Conservation (phyloP, 2,329 filamentous ascomycete genomes). For the Emericellopsis cladophorae region DNA sequence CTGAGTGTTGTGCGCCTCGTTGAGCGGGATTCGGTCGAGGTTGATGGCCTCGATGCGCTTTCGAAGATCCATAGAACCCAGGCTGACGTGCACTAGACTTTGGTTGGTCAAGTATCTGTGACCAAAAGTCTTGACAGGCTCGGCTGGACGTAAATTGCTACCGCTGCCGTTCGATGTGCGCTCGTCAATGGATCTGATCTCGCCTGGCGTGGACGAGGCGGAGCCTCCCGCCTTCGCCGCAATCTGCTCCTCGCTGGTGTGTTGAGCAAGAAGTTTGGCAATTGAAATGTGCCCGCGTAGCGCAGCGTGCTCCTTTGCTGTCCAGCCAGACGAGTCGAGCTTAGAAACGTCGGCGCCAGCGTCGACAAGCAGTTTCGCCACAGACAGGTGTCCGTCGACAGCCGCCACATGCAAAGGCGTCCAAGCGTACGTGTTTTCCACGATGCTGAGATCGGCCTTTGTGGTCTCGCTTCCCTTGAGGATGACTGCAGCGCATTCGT, state of each 20-base stretch:
- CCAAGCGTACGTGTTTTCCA: constrained; percentile 82
- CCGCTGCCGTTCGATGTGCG: constrained; percentile 36
- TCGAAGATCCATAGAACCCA: constrained; percentile 89
- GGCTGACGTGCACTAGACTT: constrained; percentile 79
- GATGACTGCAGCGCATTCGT: constrained; percentile 66
- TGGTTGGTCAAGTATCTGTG: constrained; percentile 88
- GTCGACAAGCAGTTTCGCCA: constrained; percentile 66
- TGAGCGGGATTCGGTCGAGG: constrained; percentile 76
- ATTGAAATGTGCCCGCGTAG: constrained; percentile 79
- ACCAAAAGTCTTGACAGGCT: constrained; percentile 88
- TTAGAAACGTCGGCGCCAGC: constrained; percentile 66
- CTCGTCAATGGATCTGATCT: constrained; percentile 48
- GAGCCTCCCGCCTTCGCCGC: constrained; percentile 10
- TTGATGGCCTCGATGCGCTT: constrained; percentile 71
- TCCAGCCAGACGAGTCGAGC: constrained; percentile 84
- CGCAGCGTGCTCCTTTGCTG: constrained; percentile 82
- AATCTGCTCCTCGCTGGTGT: constrained; percentile 22
- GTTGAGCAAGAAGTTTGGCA: constrained; percentile 52
- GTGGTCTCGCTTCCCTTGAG: constrained; percentile 58
- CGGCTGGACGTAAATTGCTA: constrained; percentile 38
- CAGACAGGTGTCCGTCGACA: constrained; percentile 69
- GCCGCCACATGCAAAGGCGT: constrained; percentile 89
- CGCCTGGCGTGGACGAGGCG: constrained; percentile 13
- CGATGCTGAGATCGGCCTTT: constrained; percentile 62
- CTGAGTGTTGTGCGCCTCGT: constrained; percentile 81